Evolutionary conservation across 257 asterid genomes (phyloP), one percentile per base, ranked within the genome.

Genomic region (Paulownia fortunei): DNA sequence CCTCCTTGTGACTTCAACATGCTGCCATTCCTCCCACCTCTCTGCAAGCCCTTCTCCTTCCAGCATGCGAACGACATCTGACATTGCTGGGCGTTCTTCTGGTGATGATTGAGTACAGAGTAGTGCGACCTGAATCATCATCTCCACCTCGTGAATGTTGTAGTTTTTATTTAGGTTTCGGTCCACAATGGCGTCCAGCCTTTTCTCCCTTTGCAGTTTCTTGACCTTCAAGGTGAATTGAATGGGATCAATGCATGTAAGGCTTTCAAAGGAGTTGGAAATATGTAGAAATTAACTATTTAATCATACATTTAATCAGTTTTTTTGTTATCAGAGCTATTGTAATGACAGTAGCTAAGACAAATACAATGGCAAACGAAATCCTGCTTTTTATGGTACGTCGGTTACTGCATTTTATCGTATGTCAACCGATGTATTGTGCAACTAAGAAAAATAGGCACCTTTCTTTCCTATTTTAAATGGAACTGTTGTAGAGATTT

Each of bases 21-120:
- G 90, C 71, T 92, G 97, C 97, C 97, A 91, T 52, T 87, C 92
- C 86, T 94, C 92, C 98, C 98, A 94, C 68, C 93, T 84, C 91
- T 94, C 97, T 0, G 96, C 96, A 9, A 94, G 88, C 21, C 97
- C 97, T 79, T 94, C 98, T 19, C 98, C 98, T 85, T 92, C 98
- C 12, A 94, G 87, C 97, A 94, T 92, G 0, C 98, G 86, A 10
- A 94, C 97, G 12, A 92, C 98, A 77, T 87, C 97, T 0, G 98
- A 94, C 98, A 94, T 94, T n/a, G 92, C 91, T 0, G 98, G 98
- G 2, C 99, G 96, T n/a, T 95, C 98, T 79, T 91, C 98, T 0
- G 98, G 96, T 2, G 97, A 90, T 30, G 87, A 71, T 79, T 95
- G 99, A 8, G 99, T 93, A 78, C 99, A 91, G 0, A 93, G 93